phyloP scores from a whole-genome alignment of 345 rosid species.

The Gossypium sturtianum region DNA sequence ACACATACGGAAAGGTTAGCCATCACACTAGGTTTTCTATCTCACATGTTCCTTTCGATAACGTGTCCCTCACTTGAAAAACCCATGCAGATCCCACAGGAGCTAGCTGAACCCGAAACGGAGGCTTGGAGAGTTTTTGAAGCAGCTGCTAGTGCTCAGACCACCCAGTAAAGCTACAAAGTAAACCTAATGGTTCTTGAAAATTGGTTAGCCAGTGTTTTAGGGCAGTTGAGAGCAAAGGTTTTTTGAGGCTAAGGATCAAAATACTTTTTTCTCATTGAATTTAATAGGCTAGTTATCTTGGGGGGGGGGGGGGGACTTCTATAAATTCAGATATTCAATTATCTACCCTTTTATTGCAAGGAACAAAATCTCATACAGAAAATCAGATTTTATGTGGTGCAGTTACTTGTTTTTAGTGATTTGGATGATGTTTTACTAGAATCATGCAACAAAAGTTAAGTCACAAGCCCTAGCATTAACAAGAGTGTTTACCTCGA shows the following conservation, averaged over 20 bases:
- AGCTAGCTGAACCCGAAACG: constrained; percentile 53
- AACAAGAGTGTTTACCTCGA: no score
- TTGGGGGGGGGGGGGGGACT: no score
- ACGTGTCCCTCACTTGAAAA: constrained; percentile 15
- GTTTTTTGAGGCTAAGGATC: not conserved
- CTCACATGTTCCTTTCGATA: not conserved
- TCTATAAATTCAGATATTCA: not conserved
- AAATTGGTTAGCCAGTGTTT: not conserved
- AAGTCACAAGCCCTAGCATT: no score
- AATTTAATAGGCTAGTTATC: not conserved
- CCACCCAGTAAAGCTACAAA: constrained; percentile 13
- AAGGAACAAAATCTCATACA: not conserved
- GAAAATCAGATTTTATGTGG: not conserved
- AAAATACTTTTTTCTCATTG: not conserved
- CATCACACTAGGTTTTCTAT: not conserved
- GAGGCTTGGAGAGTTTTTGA: constrained; percentile 54
- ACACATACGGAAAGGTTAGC: constrained; percentile 70
- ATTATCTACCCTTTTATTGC: not conserved
- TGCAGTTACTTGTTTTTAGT: not conserved
- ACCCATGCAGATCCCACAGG: constrained; percentile 51
- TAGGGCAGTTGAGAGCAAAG: not conserved
- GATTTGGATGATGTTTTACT: not conserved
- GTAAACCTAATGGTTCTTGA: not conserved
- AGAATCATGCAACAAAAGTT: not conserved
- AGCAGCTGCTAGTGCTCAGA: constrained; percentile 24